Evolutionary conservation across 306 rosid genomes (phyloP), one percentile per base, ranked within the genome.

Genomic region (Cicer chorassanicum): DNA sequence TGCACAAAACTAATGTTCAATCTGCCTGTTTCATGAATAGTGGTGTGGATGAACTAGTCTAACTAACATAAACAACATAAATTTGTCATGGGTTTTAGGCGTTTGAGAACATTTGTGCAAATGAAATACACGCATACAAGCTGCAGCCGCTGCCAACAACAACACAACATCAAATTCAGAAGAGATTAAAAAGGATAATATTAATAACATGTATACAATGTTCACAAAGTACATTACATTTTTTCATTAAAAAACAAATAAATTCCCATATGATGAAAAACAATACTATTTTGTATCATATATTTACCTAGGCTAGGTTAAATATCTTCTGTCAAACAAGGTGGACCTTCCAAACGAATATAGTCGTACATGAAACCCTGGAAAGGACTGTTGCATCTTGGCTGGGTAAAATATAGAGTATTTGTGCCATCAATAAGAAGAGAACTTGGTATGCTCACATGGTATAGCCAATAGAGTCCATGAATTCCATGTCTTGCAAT

Each of bases 401-500:
- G 61, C 69, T 92, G 97, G 12, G 89, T 81, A 8, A 92, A 86
- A 78, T 70, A 89, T 65, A 92, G 72, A 40, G 78, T 75, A 75
- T 89, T 92, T 21, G 59, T 70, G 77, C 97, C 96, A 62, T 70
- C 1, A 7, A 10, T 41, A 9, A 85, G 82, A 46, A 77, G 70
- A 77, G 78, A 15, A 36, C 89, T 81, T 18, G 82, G 69, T 44
- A 89, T 44, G 34, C 65, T 41, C 54, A 89, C 63, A 72, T 75
- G 65, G 81, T 86, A 89, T 44, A 86, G 72, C 97, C 96, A 85
- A 70, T 89, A 87, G 50, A 89, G 60, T 12, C 97, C 97, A 63
- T 87, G 92, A 50, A 90, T 87, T 45, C 97, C 97, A 68, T 85
- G 96, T 68, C 97, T 88, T 11, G 97, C 96, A 21, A 92, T 80